phyloP scores from a whole-genome alignment of 2,329 filamentous ascomycete genomes.

The Aspergillus sp. region DNA sequence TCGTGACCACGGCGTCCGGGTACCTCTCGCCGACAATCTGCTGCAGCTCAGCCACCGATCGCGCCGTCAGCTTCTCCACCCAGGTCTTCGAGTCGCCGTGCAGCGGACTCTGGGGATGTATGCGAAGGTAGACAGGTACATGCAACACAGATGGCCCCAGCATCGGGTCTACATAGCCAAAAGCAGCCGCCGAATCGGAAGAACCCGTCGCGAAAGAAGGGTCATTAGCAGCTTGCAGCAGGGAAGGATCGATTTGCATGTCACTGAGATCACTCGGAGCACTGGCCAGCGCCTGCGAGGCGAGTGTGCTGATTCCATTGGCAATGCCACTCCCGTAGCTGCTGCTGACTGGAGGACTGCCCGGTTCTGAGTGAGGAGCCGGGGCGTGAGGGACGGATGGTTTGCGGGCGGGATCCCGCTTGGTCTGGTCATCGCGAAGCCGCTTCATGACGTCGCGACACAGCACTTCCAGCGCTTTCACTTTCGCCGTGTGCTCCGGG shows the following conservation, averaged over 20 bases:
- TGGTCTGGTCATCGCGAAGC: slow-evolving; percentile 66
- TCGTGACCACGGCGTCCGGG: slow-evolving; percentile 59
- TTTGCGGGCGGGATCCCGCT: slow-evolving; percentile 53
- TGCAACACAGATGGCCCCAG: slow-evolving; percentile 36
- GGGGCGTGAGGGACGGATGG: slow-evolving; percentile 29
- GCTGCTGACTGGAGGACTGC: slow-evolving; percentile 24
- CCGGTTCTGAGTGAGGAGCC: slow-evolving; percentile 24
- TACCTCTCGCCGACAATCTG: slow-evolving; percentile 63
- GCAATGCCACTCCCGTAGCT: slow-evolving; percentile 31
- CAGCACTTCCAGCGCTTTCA: slow-evolving; percentile 69
- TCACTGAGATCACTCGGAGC: slow-evolving; percentile 48
- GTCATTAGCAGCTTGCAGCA: slow-evolving; percentile 59
- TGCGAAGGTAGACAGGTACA: slow-evolving; percentile 68
- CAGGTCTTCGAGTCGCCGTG: slow-evolving; percentile 54
- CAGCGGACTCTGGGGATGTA: slow-evolving; percentile 64
- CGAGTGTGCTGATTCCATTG: slow-evolving; percentile 47
- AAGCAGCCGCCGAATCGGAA: slow-evolving; percentile 33
- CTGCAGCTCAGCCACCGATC: slow-evolving; percentile 64
- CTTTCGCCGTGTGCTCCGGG: slow-evolving; percentile 56
- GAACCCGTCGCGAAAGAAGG: slow-evolving; percentile 37
- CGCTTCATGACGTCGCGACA: slow-evolving; percentile 78
- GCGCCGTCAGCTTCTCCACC: slow-evolving; percentile 63
- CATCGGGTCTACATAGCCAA: slow-evolving; percentile 41
- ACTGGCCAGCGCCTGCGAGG: slow-evolving; percentile 47
- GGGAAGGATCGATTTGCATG: slow-evolving; percentile 64